Evolutionary conservation across 2,329 filamentous ascomycete genomes (phyloP), one percentile per base, ranked within the genome.

Genomic region (Neofusicoccum laricinum): DNA sequence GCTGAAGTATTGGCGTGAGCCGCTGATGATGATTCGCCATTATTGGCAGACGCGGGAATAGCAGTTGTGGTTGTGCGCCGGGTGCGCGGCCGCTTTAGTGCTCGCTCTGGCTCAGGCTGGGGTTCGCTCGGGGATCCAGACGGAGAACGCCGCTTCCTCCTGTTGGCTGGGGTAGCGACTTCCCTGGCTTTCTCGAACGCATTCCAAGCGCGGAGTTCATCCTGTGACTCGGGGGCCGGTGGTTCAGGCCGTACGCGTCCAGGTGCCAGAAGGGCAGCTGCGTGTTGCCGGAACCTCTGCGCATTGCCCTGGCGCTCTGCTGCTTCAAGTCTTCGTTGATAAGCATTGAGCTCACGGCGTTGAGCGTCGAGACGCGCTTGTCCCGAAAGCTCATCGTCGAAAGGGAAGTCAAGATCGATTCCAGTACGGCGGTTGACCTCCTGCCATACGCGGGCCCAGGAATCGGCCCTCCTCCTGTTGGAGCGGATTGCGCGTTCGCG

Each of bases 151-250:
- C 93, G 87, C 79, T 97, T 93, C 65, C 91, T 87, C 59, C 82
- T 80, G 66, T 80, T 83, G 46, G 84, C 77, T 32, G 78, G 75
- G 50, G 79, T 75, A 21, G 83, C 64, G 25, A 36, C 67, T 66
- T 93, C 89, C 68, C 92, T 86, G 48, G 91, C 93, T 75, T 89
- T 91, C 69, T 97, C 93, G 67, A 98, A 89, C 19, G 91, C 92
- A 67, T 93, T 92, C 95, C 94, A 97, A 3, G 94, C 92, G 65
- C 88, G 85, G 62, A 90, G 84, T 76, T 96, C 93, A 69, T 97
- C 93, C 46, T 88, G 80, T 7, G 90, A 90, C 76, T 96, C 91
- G 41, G 87, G 86, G 46, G 87, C 84, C 38, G 85, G 85, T 15
- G 78, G 79, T 70, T 71, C 70, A 69, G 21, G 76, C 15, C 50